Percentiles rank a stretch among this genome's conserved stretches.
These are phyloP conservation scores for Athelia sp. DNA, from an alignment of 1,284 basidiomycete genomes.

Conservation along the genomic window DNA sequence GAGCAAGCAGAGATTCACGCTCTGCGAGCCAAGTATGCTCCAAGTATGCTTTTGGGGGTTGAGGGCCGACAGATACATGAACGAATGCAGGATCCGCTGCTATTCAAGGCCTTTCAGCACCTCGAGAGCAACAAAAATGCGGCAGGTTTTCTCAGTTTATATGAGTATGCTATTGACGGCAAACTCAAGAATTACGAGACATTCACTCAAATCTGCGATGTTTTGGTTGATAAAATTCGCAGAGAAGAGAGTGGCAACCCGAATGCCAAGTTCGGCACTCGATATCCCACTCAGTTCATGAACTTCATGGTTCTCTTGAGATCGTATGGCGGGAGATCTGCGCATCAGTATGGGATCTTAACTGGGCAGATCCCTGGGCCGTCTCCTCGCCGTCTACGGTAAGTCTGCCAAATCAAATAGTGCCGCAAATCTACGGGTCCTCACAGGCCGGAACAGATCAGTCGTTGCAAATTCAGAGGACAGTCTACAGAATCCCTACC, in stretches of 20 bases:
- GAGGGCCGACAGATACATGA: not conserved
- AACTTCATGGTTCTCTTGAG: not conserved
- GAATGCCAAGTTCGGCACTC: not conserved
- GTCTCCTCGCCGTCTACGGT: not conserved
- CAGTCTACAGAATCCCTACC: slow-evolving; percentile 10
- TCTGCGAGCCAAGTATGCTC: not conserved
- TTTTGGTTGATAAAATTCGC: not conserved
- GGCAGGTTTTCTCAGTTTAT: not conserved
- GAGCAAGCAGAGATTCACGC: not conserved
- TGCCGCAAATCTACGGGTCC: no score
- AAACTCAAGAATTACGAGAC: not conserved
- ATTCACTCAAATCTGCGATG: not conserved
- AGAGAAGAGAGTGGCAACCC: not conserved
- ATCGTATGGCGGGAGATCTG: not conserved
- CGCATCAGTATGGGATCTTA: not conserved
- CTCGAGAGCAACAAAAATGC: not conserved
- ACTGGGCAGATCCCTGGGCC: not conserved
- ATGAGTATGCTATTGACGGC: not conserved
- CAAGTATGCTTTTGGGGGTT: not conserved
- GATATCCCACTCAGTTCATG: not conserved
- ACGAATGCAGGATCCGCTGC: not conserved
- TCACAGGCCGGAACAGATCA: no score
- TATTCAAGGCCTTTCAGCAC: not conserved
- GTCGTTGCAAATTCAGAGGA: slow-evolving; percentile 12
- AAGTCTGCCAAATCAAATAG: no score